These are phyloP conservation scores for Quercus rubra DNA, from an alignment of 306 rosid species.

Conservation along the genomic window DNA sequence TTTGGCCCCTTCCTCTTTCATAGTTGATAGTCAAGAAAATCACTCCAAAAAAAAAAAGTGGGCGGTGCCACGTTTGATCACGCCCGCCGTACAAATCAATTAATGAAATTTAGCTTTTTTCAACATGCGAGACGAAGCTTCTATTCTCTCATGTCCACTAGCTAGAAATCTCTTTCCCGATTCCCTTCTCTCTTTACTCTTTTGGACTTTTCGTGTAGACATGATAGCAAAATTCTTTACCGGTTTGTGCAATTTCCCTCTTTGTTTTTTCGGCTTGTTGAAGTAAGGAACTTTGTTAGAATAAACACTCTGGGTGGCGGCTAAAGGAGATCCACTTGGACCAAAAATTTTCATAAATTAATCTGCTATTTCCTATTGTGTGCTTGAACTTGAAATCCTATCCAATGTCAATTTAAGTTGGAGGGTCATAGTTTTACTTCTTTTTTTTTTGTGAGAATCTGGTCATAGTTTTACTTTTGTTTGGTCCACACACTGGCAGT, in stretches of 20 bases:
- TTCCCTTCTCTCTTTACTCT: not conserved
- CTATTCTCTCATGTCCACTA: not conserved
- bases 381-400: not conserved
- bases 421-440: not conserved
- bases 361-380: not conserved
- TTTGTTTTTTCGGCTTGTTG: not conserved
- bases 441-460: too few species aligned
- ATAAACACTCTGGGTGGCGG: not conserved
- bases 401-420: not conserved
- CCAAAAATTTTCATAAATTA: not conserved
- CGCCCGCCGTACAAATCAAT: not conserved
- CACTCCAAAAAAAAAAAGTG: not conserved
- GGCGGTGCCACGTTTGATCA: not conserved
- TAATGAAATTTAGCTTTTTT: not conserved
- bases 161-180: not conserved
- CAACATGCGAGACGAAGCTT: constrained; percentile 10
- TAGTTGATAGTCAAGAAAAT: not conserved
- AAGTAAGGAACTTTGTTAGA: not conserved
- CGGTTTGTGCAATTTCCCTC: not conserved
- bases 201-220: not conserved
- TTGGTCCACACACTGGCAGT: not conserved
- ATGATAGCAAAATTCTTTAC: not conserved
- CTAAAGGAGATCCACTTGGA: not conserved
- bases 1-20: too few species aligned
- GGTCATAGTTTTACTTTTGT: not conserved